Conservation (phyloP, 805 yeast genomes). For the Grigorovia yakushimaensis region DNA sequence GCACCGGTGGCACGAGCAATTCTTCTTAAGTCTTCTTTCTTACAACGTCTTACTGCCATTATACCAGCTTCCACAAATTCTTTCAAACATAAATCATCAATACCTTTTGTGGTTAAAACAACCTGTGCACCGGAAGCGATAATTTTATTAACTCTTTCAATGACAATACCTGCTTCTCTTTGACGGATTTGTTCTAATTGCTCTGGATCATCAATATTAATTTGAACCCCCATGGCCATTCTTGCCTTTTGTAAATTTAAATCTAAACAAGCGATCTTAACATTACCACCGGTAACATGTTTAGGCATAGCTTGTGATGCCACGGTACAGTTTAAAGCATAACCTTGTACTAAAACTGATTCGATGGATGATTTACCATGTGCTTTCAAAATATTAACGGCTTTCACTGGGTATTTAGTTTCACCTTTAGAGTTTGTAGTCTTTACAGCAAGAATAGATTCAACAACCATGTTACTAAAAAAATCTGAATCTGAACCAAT, state of each 20-base stretch:
- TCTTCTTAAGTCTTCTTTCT: constrained; percentile 91
- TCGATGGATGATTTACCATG: constrained; percentile 91
- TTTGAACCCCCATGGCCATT: constrained; percentile 97
- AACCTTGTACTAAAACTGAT: constrained; percentile 81
- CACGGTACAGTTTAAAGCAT: constrained; percentile 92
- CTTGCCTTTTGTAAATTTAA: constrained; percentile 90
- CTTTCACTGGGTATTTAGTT: constrained; percentile 87
- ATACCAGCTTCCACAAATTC: constrained; percentile 86
- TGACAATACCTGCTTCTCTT: constrained; percentile 76
- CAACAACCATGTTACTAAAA: constrained; percentile 84
- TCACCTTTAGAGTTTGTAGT: constrained; percentile 86
- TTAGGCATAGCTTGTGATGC: constrained; percentile 96
- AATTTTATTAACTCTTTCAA: constrained; percentile 75
- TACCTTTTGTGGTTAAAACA: constrained; percentile 86
- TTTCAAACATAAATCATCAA: constrained; percentile 85
- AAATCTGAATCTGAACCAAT: constrained; percentile 91
- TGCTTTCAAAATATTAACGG: constrained; percentile 90
- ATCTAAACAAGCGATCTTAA: constrained; percentile 82
- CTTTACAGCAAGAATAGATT: constrained; percentile 89
- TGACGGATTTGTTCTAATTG: constrained; percentile 87
- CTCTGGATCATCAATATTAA: constrained; percentile 94
- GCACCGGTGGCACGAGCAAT: constrained; percentile 98
- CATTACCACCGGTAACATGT: constrained; percentile 36
- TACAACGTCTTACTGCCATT: constrained; percentile 95
- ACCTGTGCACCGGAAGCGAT: constrained; percentile 87